phyloP scores from a whole-genome alignment of 192 early-diverging fungal genomes.

The Backusella circina region DNA sequence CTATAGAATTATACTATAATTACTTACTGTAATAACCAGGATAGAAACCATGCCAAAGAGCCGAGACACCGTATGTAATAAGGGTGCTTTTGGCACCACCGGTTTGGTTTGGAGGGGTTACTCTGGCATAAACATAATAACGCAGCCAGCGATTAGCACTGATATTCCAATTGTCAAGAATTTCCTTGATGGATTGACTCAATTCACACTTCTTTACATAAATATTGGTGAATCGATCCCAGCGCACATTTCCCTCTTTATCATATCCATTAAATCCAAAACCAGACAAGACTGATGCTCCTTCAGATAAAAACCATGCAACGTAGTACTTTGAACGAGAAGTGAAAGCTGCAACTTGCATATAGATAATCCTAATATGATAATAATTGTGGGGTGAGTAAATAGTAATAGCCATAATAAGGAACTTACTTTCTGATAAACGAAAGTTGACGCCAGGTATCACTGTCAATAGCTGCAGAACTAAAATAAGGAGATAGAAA shows the following conservation, averaged over 20 bases:
- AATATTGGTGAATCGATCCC: constrained; percentile 80
- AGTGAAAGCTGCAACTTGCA: constrained; percentile 57
- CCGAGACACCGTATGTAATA: constrained; percentile 77
- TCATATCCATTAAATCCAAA: constrained; percentile 76
- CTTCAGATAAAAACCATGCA: constrained; percentile 90
- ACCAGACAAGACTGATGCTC: constrained; percentile 76
- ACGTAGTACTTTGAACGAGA: constrained; percentile 83
- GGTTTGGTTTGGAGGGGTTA: constrained; percentile 43
- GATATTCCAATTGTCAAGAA: constrained; percentile 89
- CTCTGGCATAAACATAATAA: constrained; percentile 78
- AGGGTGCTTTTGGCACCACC: constrained; percentile 55
- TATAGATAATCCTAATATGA: constrained; percentile 43
- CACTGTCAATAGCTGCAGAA: neutral
- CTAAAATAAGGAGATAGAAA: neutral
- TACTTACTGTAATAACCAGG: constrained; percentile 74
- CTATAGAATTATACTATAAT: neutral
- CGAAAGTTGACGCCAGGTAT: neutral
- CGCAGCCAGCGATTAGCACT: constrained; percentile 86
- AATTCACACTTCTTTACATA: constrained; percentile 71
- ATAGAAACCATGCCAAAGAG: constrained; percentile 97
- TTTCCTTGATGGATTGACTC: constrained; percentile 67
- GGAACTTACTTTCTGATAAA: neutral
- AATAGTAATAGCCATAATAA: neutral
- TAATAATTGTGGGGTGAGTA: neutral
- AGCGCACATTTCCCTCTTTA: constrained; percentile 51